Evolutionary conservation across 306 rosid genomes (phyloP), one percentile per base, ranked within the genome.

Genomic region (Ceratonia siliqua): DNA sequence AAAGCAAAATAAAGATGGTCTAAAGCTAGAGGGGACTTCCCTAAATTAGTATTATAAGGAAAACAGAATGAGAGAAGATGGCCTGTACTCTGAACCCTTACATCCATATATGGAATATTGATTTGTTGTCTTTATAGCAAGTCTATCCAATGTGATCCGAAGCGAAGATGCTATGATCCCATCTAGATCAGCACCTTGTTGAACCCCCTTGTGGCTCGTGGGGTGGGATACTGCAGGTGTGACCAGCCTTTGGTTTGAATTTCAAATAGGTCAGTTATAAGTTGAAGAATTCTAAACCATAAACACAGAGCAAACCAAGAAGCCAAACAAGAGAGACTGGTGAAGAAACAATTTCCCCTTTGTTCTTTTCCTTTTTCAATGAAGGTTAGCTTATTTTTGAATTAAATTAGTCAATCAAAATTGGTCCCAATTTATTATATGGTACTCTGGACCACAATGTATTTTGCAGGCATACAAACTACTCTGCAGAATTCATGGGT

Each of bases 401-500:
- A 45, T 15, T 61, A n/a, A 42, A 10, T 38, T 70, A 13, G 41
- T 71, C 59, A 61, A 33, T 58, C 24, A 12, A 72, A 45, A 9
- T 53, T 64, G 53, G 58, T 73, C 64, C 77, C 56, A 49, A n/a
- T 24, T 59, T 67, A 15, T 6, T 14, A 38, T 71, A 68, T 36
- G 70, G 70, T 27, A n/a, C 22, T 71, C 42, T 76, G 89, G 90
- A 84, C 86, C 89, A 75, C 90, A 55, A 5, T 78, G 72, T 63
- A 10, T 70, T 68, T 46, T 62, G 74, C 68, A 72, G 63, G 67
- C 77, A 73, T 4, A n/a, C 30, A 62, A 62, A 73, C 74, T 76
- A 33, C 36, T 59, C 4, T 58, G 74, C 45, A 27, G 50, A 80
- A 78, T 65, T 39, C 54, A 41, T 49, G 25, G 57, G 33, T 80